These are phyloP conservation scores for Breynia disticha DNA, from an alignment of 441 rosid genomes.

Conservation along the genomic window DNA sequence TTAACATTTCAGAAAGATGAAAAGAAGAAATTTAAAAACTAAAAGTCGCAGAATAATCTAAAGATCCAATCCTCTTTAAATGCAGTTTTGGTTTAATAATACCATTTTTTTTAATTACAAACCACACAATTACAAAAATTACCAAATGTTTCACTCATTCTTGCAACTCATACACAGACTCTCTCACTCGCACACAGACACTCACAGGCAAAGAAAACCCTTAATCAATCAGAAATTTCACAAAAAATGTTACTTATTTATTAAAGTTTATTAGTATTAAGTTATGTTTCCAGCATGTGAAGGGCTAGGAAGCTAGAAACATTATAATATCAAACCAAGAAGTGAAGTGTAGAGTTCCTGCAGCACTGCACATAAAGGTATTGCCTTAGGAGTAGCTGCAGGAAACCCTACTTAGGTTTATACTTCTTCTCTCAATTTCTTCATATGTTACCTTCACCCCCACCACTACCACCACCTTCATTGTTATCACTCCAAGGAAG, in stretches of 20 bases:
- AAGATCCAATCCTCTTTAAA: conserved; percentile 29
- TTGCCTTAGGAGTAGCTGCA: conserved; percentile 12
- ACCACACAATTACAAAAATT: conserved; percentile 5
- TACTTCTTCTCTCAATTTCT: conserved; percentile 4
- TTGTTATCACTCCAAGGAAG: conserved; percentile 56
- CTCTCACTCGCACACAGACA: too few species aligned
- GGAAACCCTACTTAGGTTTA: conserved; percentile 26
- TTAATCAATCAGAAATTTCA: too few species aligned
- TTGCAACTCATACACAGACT: conserved; percentile 2
- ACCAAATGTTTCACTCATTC: conserved; percentile 15
- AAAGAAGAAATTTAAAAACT: conserved; percentile 1
- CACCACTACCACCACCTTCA: conserved; percentile 33
- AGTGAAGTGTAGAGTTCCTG: conserved; percentile 5
- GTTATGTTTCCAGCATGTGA: conserved; percentile 13
- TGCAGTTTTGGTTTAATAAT: conserved; percentile 8
- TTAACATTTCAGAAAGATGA: conserved; percentile 9
- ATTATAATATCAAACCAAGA: conserved; percentile 21
- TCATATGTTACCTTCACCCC: conserved; percentile 51
- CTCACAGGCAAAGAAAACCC: conserved; percentile 6
- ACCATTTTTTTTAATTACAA: conserved; percentile 28
- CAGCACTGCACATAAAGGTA: background rate
- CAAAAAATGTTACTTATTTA: background rate
- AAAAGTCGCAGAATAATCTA: conserved; percentile 25
- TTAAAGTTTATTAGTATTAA: background rate
- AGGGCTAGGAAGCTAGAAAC: conserved; percentile 25